These are phyloP conservation scores for Debaryomycetaceae sp. DNA, from an alignment of 1,139 yeast genomes.

Conservation along the genomic window DNA sequence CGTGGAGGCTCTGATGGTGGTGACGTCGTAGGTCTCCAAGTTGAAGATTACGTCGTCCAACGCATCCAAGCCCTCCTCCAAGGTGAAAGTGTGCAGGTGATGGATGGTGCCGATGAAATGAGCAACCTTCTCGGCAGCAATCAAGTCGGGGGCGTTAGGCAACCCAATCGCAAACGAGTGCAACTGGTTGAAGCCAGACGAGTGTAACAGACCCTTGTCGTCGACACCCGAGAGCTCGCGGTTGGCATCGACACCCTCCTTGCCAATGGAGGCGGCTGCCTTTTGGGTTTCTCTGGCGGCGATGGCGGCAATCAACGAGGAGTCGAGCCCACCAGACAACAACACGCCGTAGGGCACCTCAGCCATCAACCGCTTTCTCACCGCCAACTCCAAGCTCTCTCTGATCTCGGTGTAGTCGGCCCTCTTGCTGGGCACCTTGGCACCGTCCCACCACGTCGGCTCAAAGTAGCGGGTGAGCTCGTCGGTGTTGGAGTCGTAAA, in stretches of 20 bases:
- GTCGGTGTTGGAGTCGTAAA: constrained; percentile 89
- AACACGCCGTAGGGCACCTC: constrained; percentile 98
- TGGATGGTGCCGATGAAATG: constrained; percentile 91
- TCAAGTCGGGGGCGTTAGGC: constrained; percentile 95
- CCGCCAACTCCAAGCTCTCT: constrained; percentile 85
- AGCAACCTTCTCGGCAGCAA: constrained; percentile 96
- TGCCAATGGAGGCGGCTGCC: constrained; percentile 55
- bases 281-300: constrained; percentile 92
- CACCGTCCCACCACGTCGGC: constrained; percentile 92
- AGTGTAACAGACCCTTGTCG: constrained; percentile 74
- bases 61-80: constrained; percentile 95
- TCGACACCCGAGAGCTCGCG: constrained; percentile 87
- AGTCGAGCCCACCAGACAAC: constrained; percentile 94
- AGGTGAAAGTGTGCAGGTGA: constrained; percentile 95
- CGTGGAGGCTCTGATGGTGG: constrained; percentile 97
- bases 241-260: constrained; percentile 45
- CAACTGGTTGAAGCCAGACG: constrained; percentile 70
- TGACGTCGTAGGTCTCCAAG: constrained; percentile 96
- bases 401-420: constrained; percentile 72
- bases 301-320: constrained; percentile 91
- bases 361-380: constrained; percentile 98
- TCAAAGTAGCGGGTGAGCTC: constrained; percentile 78
- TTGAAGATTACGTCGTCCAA: constrained; percentile 91
- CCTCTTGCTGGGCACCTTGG: constrained; percentile 65
- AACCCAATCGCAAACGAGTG: constrained; percentile 97